These are phyloP conservation scores for Penicillium sp. DNA, from an alignment of 2,329 filamentous ascomycete species.

Conservation along the genomic window DNA sequence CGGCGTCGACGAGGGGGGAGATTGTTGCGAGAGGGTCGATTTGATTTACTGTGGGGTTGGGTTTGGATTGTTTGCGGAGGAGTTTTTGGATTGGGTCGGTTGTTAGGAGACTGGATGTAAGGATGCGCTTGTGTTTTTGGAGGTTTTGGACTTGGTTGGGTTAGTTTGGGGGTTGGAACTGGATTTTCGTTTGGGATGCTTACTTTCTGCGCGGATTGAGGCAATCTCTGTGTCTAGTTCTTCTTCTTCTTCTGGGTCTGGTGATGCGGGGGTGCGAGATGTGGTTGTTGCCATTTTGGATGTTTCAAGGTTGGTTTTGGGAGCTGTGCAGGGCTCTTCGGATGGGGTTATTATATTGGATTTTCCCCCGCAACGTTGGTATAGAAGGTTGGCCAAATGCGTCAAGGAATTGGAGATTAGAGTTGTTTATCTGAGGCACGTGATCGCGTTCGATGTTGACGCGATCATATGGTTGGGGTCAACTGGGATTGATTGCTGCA, in stretches of 20 bases:
- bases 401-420: not conserved
- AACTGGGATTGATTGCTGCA: not conserved
- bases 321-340: no score
- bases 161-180: slow-evolving; percentile 7
- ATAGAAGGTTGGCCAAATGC: not conserved
- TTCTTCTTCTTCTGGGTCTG: slow-evolving; percentile 25
- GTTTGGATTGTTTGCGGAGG: slow-evolving; percentile 19
- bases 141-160: slow-evolving; percentile 37
- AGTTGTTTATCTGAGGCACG: not conserved
- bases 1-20: slow-evolving; percentile 33
- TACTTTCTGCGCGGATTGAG: slow-evolving; percentile 43
- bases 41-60: slow-evolving; percentile 8
- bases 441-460: not conserved
- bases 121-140: slow-evolving; percentile 38
- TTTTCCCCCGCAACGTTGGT: not conserved
- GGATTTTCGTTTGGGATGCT: slow-evolving; percentile 1
- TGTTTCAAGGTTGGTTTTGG: not conserved
- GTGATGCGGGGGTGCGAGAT: slow-evolving; percentile 6
- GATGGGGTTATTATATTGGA: not conserved
- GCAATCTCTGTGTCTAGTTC: slow-evolving; percentile 43
- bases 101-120: slow-evolving; percentile 44
- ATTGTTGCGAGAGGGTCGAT: slow-evolving; percentile 28
- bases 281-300: slow-evolving; percentile 7
- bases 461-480: not conserved
- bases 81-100: slow-evolving; percentile 37